Conservation (phyloP, 1,139 yeast species). For the Taphrina communis region DNA sequence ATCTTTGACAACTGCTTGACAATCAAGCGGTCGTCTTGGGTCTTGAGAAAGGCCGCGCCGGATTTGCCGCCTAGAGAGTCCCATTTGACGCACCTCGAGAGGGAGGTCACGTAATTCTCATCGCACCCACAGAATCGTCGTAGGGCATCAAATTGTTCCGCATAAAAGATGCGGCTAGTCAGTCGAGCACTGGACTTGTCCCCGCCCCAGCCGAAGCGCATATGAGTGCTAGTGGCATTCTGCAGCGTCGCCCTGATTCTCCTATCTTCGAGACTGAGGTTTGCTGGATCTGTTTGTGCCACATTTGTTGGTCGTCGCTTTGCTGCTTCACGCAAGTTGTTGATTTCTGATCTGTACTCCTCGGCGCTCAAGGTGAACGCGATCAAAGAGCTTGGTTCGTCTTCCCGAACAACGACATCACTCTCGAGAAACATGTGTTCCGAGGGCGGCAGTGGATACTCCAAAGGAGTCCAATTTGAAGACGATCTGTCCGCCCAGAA, state of each 20-base stretch:
- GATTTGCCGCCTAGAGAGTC: conserved; percentile 95
- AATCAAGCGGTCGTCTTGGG: conserved; percentile 85
- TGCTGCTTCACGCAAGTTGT: conserved; percentile 53
- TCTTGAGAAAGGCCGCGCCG: conserved; percentile 91
- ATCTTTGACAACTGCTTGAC: conserved; percentile 86
- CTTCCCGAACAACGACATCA: conserved; percentile 91
- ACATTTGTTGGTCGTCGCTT: conserved; percentile 40
- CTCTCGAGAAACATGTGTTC: conserved; percentile 96
- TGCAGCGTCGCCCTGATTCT: conserved; percentile 70
- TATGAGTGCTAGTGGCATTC: conserved; percentile 83
- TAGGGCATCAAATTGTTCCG: conserved; percentile 96
- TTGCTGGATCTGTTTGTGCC: neutral
- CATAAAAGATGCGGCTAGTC: conserved; percentile 91
- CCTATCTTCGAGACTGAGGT: conserved; percentile 40
- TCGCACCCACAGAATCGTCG: conserved; percentile 81
- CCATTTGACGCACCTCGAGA: conserved; percentile 94
- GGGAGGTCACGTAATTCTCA: conserved; percentile 79
- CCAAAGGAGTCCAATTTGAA: conserved; percentile 90
- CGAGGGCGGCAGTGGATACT: conserved; percentile 74
- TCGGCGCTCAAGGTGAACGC: conserved; percentile 88
- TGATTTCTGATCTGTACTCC: conserved; percentile 74
- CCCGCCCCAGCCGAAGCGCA: conserved; percentile 80
- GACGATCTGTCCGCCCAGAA: conserved; percentile 99
- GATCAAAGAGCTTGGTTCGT: conserved; percentile 92
- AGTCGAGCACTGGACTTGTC: conserved; percentile 61